phyloP scores from a whole-genome alignment of 1,139 yeast genomes.

The Scheffersomyces lignicola region DNA sequence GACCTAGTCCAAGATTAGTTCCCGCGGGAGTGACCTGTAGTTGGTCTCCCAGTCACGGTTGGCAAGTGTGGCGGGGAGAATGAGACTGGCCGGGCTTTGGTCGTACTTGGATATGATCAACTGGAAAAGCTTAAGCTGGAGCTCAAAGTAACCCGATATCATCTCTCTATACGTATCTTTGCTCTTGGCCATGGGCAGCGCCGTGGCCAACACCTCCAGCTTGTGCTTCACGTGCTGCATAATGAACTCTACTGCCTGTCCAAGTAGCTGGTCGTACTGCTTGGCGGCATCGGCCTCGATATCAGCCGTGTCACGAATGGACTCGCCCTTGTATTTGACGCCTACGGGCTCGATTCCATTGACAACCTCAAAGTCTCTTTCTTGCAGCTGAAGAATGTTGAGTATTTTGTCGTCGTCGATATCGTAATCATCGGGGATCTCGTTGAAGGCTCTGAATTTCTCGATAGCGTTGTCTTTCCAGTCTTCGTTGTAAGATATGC shows the following conservation, averaged over 20 bases:
- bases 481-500: constrained; percentile 13
- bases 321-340: constrained; percentile 12
- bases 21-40: constrained; percentile 13
- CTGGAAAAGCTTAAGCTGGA: constrained; percentile 5
- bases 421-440: constrained; percentile 10
- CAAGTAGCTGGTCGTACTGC: constrained; percentile 7
- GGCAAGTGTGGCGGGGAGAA: constrained; percentile 14
- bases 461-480: constrained; percentile 16
- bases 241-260: constrained; percentile 9
- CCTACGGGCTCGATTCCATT: constrained; percentile 27
- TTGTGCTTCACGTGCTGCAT: constrained; percentile 8
- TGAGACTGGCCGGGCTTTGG: constrained; percentile 7
- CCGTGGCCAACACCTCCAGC: constrained; percentile 1
- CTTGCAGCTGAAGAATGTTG: constrained; percentile 23
- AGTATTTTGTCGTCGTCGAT: constrained; percentile 14
- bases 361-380: constrained; percentile 24
- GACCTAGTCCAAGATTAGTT: constrained; percentile 5
- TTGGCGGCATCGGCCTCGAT: too few species aligned
- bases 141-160: constrained; percentile 7
- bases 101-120: constrained; percentile 10
- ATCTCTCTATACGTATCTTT: constrained; percentile 2
- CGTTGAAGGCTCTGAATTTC: constrained; percentile 11
- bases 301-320: constrained; percentile 6
- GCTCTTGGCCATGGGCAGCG: too few species aligned
- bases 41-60: constrained; percentile 15